Conservation (phyloP, 2,329 filamentous ascomycete species). For the Thielaviopsis ethacetica region DNA sequence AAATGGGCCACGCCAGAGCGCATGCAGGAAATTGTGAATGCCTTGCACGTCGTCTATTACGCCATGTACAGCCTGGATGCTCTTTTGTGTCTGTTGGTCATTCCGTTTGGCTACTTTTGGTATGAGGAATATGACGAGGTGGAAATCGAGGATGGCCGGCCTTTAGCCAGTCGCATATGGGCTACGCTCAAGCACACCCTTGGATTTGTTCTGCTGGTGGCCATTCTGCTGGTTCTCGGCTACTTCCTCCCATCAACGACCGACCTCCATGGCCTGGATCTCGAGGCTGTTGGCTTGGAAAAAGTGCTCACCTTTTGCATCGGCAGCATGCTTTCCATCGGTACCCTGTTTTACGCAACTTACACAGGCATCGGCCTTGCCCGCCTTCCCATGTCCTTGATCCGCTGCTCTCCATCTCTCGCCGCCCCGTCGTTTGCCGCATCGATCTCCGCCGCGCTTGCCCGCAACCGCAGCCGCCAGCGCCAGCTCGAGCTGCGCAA, state of each 20-base stretch:
- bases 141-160: slow-evolving; percentile 63
- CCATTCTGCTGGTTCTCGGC: slow-evolving; percentile 75
- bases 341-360: slow-evolving; percentile 69
- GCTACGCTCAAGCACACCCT: slow-evolving; percentile 84
- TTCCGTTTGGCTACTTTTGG: slow-evolving; percentile 96
- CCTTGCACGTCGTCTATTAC: slow-evolving; percentile 83
- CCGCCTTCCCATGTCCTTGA: slow-evolving; percentile 73
- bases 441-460: slow-evolving; percentile 63
- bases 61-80: slow-evolving; percentile 82
- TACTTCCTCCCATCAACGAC: slow-evolving; percentile 73
- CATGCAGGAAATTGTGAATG: slow-evolving; percentile 61
- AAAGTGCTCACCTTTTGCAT: slow-evolving; percentile 81
- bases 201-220: slow-evolving; percentile 62
- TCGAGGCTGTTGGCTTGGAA: slow-evolving; percentile 49
- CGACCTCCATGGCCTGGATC: slow-evolving; percentile 74
- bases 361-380: slow-evolving; percentile 85
- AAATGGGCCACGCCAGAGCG: slow-evolving; percentile 81
- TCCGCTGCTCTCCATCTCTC: slow-evolving; percentile 78
- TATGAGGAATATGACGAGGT: slow-evolving; percentile 95
- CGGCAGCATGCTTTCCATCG: slow-evolving; percentile 74
- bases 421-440: slow-evolving; percentile 66
- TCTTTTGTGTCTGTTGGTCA: slow-evolving; percentile 70
- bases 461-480: slow-evolving; percentile 80
- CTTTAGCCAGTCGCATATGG: slow-evolving; percentile 54
- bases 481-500: slow-evolving; percentile 79